phyloP scores from a whole-genome alignment of 352 stramenopile genomes.

The Globisporangium apiculatum region DNA sequence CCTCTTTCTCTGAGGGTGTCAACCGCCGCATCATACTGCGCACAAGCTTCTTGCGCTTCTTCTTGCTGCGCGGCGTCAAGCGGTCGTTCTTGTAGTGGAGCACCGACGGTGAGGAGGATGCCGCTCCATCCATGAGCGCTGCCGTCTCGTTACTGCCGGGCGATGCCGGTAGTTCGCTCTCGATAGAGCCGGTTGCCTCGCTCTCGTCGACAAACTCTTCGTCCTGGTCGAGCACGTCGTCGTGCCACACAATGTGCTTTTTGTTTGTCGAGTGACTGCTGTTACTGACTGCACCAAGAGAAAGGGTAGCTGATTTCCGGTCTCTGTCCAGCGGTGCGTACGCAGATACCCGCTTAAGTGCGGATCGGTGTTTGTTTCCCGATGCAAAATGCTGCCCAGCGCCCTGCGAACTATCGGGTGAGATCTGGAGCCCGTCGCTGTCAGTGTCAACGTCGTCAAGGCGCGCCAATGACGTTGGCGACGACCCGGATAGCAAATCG shows the following conservation, averaged over 20 bases:
- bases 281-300: neutral
- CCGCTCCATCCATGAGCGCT: constrained; percentile 34
- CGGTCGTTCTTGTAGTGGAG: constrained; percentile 57
- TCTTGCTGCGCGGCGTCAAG: constrained; percentile 56
- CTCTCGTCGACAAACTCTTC: constrained; percentile 70
- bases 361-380: constrained; percentile 30
- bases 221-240: constrained; percentile 69
- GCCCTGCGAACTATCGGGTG: constrained; percentile 47
- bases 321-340: constrained; percentile 54
- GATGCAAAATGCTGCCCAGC: constrained; percentile 53
- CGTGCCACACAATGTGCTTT: constrained; percentile 59
- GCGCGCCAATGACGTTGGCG: constrained; percentile 24
- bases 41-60: constrained; percentile 78
- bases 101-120: constrained; percentile 30
- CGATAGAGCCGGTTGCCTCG: constrained; percentile 14
- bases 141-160: constrained; percentile 29
- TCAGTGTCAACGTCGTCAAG: constrained; percentile 74
- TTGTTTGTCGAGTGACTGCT: constrained; percentile 19
- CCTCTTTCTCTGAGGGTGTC: constrained; percentile 77
- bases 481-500: constrained; percentile 57
- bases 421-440: constrained; percentile 78
- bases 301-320: constrained; percentile 3
- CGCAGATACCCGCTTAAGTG: constrained; percentile 72
- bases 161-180: neutral
- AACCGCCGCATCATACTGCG: constrained; percentile 74